Evolutionary conservation across 1,284 basidiomycete species (phyloP).

Genomic region (Pseudozyma thailandica): DNA sequence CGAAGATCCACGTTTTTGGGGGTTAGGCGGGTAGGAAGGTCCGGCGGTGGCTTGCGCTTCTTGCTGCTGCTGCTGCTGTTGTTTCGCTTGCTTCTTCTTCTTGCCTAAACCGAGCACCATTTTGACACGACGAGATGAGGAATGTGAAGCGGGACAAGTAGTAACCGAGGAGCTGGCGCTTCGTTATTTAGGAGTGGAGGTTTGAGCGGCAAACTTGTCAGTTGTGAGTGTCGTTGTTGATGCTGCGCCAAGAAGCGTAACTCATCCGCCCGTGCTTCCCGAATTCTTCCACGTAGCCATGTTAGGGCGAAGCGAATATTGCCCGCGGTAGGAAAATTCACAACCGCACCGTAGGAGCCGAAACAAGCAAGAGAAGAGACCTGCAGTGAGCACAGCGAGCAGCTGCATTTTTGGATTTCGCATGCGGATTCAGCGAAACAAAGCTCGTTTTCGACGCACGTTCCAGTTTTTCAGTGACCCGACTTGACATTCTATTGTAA

Average conservation of each 20-base stretch:
- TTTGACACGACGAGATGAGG: neutral
- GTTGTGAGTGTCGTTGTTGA: too few species aligned
- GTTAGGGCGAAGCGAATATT: too few species aligned
- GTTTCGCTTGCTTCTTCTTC: constrained; percentile 30
- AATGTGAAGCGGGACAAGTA: neutral
- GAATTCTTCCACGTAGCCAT: too few species aligned
- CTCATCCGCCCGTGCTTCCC: too few species aligned
- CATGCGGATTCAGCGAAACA: constrained; percentile 19
- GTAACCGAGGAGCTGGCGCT: neutral
- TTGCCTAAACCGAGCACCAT: constrained; percentile 42
- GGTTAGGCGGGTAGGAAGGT: neutral
- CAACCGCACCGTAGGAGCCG: too few species aligned
- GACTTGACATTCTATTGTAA: neutral
- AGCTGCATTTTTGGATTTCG: too few species aligned
- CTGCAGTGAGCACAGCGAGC: too few species aligned
- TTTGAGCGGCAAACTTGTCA: too few species aligned
- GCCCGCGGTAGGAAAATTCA: too few species aligned
- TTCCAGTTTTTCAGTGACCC: constrained; percentile 22
- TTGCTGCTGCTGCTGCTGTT: constrained; percentile 17
- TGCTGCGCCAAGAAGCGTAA: too few species aligned
- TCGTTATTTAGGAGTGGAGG: too few species aligned
- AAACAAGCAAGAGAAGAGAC: too few species aligned
- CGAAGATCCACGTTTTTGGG: constrained; percentile 11
- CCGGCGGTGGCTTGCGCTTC: constrained; percentile 1
- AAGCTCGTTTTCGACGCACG: constrained; percentile 33